Evolutionary conservation across 148 eudicot species (phyloP).

Genomic region (Silene uniflora): DNA sequence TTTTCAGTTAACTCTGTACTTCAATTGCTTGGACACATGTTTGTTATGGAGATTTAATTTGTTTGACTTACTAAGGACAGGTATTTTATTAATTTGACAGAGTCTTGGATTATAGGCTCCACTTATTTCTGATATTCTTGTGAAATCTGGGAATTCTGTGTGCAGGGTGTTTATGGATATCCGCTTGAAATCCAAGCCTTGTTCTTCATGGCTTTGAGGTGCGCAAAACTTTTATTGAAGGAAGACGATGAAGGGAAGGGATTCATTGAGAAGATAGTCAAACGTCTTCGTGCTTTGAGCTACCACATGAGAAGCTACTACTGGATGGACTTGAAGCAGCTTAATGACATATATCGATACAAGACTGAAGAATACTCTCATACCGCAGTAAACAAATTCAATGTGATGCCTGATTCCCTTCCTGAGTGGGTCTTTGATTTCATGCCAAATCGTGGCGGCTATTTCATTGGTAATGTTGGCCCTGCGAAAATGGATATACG

Average conservation of each 20-base stretch:
- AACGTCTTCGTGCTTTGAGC: constrained; percentile 79
- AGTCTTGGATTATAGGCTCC: too few relatives aligned
- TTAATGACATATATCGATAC: constrained; percentile 76
- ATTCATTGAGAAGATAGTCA: constrained; percentile 58
- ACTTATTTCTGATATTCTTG: not conserved
- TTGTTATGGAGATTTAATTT: too few relatives aligned
- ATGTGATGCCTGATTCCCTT: constrained; percentile 90
- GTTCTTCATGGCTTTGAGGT: constrained; percentile 90
- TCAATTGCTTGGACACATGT: too few relatives aligned
- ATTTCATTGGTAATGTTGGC: constrained; percentile 82
- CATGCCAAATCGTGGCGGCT: constrained; percentile 80
- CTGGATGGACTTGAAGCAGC: constrained; percentile 82
- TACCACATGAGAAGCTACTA: constrained; percentile 86
- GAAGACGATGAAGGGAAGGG: constrained; percentile 79
- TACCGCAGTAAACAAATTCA: constrained; percentile 82
- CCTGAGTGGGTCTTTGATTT: constrained; percentile 96
- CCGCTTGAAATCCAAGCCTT: constrained; percentile 98
- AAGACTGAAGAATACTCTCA: constrained; percentile 91
- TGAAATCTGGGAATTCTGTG: constrained; percentile 3
- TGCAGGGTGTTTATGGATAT: constrained; percentile 92
- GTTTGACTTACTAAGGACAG: too few relatives aligned
- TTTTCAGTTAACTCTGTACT: too few relatives aligned
- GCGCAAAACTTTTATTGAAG: constrained; percentile 65
- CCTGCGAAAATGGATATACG: constrained; percentile 89
- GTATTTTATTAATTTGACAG: too few relatives aligned